A percentile compares a stretch with the other conserved stretches of the same genome.
Evolutionary conservation across 768 basidiomycete species (phyloP).

Genomic region (Favolaschia claudopus): DNA sequence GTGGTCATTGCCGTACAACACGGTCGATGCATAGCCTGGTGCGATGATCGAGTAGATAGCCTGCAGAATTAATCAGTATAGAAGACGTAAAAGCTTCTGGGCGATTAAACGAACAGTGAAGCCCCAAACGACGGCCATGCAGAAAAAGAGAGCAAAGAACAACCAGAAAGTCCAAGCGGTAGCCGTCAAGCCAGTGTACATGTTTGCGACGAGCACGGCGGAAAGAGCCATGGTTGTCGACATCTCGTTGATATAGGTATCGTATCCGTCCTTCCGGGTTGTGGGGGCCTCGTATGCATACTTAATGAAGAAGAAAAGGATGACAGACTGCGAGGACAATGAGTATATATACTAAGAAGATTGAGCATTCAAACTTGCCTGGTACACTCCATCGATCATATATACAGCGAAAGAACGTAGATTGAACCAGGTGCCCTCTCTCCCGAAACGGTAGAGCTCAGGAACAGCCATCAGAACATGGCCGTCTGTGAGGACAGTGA

Average conservation of each 20-base stretch:
- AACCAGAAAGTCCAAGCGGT: constrained; percentile 94
- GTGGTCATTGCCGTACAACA: constrained; percentile 78
- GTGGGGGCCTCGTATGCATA: constrained; percentile 82
- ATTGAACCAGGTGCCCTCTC: constrained; percentile 87
- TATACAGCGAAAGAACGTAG: constrained; percentile 77
- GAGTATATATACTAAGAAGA: background rate
- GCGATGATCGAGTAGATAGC: constrained; percentile 83
- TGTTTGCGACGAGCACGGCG: constrained; percentile 79
- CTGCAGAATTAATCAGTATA: constrained; percentile 43
- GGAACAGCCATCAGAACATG: constrained; percentile 90
- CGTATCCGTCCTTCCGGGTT: constrained; percentile 81
- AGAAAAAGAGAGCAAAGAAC: constrained; percentile 83
- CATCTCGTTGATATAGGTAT: constrained; percentile 78
- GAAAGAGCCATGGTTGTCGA: constrained; percentile 87
- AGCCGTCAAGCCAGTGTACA: constrained; percentile 90
- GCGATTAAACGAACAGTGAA: constrained; percentile 81
- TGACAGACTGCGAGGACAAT: constrained; percentile 69
- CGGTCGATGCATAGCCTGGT: constrained; percentile 78
- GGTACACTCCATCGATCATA: constrained; percentile 87
- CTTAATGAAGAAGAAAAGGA: constrained; percentile 88
- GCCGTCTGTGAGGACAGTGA: constrained; percentile 58
- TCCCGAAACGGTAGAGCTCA: constrained; percentile 85
- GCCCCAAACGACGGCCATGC: constrained; percentile 76
- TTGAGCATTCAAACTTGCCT: constrained; percentile 55
- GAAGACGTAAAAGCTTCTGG: background rate